Percentiles rank a stretch among this genome's conserved stretches.
Conservation (phyloP, 352 stramenopile species). For the Pythium utonaiense region DNA sequence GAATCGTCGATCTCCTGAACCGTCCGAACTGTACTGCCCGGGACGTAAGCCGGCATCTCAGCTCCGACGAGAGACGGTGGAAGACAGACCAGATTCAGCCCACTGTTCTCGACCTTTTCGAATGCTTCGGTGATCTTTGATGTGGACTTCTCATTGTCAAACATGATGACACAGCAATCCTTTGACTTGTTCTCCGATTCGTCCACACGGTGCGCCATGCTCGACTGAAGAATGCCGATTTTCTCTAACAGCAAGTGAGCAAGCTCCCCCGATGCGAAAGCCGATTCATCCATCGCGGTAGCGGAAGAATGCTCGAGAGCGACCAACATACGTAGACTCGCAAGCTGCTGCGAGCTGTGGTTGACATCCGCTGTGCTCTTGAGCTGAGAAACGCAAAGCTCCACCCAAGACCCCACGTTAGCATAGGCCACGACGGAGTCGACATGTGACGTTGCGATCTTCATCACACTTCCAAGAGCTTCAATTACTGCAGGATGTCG, state of each 20-base stretch:
- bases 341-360: not conserved
- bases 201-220: constrained; percentile 7
- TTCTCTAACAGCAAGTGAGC: constrained; percentile 7
- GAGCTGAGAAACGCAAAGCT: constrained; percentile 12
- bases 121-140: constrained; percentile 47
- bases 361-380: not conserved
- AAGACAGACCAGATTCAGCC: constrained; percentile 1
- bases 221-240: constrained; percentile 20
- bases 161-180: constrained; percentile 46
- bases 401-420: not conserved
- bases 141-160: constrained; percentile 38
- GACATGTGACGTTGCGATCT: constrained; percentile 10
- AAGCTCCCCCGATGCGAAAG: not conserved
- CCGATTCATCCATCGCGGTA: not conserved
- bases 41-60: constrained; percentile 3
- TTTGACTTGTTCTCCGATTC: constrained; percentile 19
- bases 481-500: not conserved
- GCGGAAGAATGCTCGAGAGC: not conserved
- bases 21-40: not conserved
- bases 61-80: constrained; percentile 2
- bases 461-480: constrained; percentile 15
- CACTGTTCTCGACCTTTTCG: constrained; percentile 15
- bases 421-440: constrained; percentile 1
- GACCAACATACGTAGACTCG: constrained; percentile 4
- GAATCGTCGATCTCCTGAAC: not conserved